A percentile compares a stretch with the other conserved stretches of the same genome.
phyloP scores from a whole-genome alignment of 2,329 filamentous ascomycete genomes.

The Epicoccum sorghinum region DNA sequence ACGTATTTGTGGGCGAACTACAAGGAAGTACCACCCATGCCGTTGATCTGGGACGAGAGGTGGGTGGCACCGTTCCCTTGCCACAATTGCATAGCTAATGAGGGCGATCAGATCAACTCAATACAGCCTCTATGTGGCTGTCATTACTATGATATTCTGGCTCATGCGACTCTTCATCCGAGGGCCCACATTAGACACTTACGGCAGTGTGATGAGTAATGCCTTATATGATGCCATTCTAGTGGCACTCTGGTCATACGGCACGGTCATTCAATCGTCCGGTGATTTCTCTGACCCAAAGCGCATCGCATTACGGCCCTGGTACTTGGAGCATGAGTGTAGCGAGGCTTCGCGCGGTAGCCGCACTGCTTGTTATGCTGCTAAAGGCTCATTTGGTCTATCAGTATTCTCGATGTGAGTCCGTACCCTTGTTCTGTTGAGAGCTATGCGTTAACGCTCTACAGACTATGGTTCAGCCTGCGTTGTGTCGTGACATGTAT shows the following conservation, averaged over 20 bases:
- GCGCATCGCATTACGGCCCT: conserved; percentile 21
- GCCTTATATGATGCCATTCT: conserved; percentile 25
- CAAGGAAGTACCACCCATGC: conserved; percentile 21
- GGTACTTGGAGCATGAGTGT: conserved; percentile 26
- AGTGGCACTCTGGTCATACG: conserved; percentile 23
- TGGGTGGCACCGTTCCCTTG: background rate
- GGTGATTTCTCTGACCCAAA: conserved; percentile 23
- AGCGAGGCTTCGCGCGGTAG: conserved; percentile 3
- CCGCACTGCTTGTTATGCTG: conserved; percentile 8
- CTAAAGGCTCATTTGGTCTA: conserved; percentile 16
- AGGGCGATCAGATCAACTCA: conserved; percentile 8
- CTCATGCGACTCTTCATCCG: conserved; percentile 20
- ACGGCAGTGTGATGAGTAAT: conserved; percentile 15
- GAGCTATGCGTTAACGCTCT: background rate
- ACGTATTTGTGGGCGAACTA: conserved; percentile 28
- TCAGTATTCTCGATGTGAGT: conserved; percentile 22
- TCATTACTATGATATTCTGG: conserved; percentile 20
- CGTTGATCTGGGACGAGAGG: conserved; percentile 29
- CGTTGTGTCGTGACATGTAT: conserved; percentile 20
- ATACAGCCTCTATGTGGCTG: conserved; percentile 17
- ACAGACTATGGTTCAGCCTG: conserved; percentile 19
- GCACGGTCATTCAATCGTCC: conserved; percentile 14
- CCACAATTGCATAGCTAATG: background rate
- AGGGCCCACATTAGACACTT: conserved; percentile 14
- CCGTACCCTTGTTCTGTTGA: background rate